phyloP scores from a whole-genome alignment of 2,329 filamentous ascomycete genomes.

The Cercospora citrullina region DNA sequence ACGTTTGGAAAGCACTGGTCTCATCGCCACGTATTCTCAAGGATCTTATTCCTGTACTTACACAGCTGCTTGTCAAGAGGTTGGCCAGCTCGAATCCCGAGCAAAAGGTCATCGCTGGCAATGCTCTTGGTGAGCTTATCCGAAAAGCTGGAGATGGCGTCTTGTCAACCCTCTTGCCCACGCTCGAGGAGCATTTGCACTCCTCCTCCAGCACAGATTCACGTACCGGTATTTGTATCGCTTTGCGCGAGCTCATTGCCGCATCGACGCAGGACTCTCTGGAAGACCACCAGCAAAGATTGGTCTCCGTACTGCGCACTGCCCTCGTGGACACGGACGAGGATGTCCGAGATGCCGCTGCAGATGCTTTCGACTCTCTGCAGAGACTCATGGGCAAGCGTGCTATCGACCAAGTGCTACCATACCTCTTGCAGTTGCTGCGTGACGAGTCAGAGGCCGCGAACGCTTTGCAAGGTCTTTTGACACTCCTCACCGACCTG shows the following conservation, averaged over 20 bases:
- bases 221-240: constrained; percentile 96
- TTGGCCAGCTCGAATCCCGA: constrained; percentile 96
- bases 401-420: constrained; percentile 91
- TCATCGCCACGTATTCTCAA: constrained; percentile 89
- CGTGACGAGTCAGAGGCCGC: constrained; percentile 83
- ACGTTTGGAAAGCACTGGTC: constrained; percentile 96
- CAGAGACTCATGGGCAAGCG: constrained; percentile 93
- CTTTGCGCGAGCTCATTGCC: constrained; percentile 86
- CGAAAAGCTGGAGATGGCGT: constrained; percentile 95
- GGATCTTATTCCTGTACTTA: constrained; percentile 91
- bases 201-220: constrained; percentile 87
- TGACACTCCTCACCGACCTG: constrained; percentile 90
- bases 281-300: constrained; percentile 90
- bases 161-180: constrained; percentile 81
- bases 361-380: constrained; percentile 93
- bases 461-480: constrained; percentile 85
- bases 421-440: constrained; percentile 85
- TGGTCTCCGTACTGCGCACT: constrained; percentile 90
- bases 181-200: constrained; percentile 86
- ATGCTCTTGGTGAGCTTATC: constrained; percentile 93
- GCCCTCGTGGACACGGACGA: constrained; percentile 86
- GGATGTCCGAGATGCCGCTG: constrained; percentile 90
- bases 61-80: constrained; percentile 89
- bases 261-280: constrained; percentile 85
- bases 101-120: constrained; percentile 97